Conservation (phyloP, 2,329 filamentous ascomycete genomes). For the Ilyonectria robusta region DNA sequence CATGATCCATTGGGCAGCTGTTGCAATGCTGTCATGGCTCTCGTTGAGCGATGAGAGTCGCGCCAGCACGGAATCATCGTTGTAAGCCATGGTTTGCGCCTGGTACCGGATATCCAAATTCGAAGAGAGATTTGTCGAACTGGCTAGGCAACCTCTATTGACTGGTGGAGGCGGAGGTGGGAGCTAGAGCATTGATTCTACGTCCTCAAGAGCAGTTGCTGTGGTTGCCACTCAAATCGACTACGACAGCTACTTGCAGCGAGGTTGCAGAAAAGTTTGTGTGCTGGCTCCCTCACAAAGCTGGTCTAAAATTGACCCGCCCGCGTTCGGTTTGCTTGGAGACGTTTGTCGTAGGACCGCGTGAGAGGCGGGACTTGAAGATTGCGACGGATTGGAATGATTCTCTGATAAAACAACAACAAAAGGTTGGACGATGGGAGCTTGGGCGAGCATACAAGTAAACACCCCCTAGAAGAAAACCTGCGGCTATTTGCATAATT, state of each 20-base stretch:
- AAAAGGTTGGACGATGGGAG: slow-evolving; percentile 40
- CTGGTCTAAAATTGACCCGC: slow-evolving; percentile 21
- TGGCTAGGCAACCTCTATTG: slow-evolving; percentile 14
- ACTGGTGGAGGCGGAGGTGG: slow-evolving; percentile 26
- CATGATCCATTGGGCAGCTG: slow-evolving; percentile 99
- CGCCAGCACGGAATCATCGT: slow-evolving; percentile 93
- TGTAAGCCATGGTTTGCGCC: slow-evolving; percentile 82
- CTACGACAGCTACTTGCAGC: slow-evolving; percentile 50
- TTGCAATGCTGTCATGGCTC: slow-evolving; percentile 96
- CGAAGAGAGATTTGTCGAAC: slow-evolving; percentile 10
- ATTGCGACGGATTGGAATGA: slow-evolving; percentile 40
- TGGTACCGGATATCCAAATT: slow-evolving; percentile 4
- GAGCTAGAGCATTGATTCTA: slow-evolving; percentile 39
- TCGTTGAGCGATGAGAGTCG: slow-evolving; percentile 97
- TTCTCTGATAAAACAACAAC: slow-evolving; percentile 42
- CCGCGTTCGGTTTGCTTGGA: slow-evolving; percentile 26
- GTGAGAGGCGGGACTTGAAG: slow-evolving; percentile 36
- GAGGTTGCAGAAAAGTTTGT: slow-evolving; percentile 38
- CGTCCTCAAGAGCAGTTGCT: slow-evolving; percentile 40
- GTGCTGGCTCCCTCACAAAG: slow-evolving; percentile 30
- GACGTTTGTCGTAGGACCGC: slow-evolving; percentile 32
- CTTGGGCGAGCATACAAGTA: slow-evolving; percentile 42
- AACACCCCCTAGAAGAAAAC: slow-evolving; percentile 40
- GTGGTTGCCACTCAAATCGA: slow-evolving; percentile 47
- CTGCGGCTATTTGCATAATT: slow-evolving; percentile 45